Evolutionary conservation across 208 protist species (phyloP).

Genomic region (Trypanosoma brucei): DNA sequence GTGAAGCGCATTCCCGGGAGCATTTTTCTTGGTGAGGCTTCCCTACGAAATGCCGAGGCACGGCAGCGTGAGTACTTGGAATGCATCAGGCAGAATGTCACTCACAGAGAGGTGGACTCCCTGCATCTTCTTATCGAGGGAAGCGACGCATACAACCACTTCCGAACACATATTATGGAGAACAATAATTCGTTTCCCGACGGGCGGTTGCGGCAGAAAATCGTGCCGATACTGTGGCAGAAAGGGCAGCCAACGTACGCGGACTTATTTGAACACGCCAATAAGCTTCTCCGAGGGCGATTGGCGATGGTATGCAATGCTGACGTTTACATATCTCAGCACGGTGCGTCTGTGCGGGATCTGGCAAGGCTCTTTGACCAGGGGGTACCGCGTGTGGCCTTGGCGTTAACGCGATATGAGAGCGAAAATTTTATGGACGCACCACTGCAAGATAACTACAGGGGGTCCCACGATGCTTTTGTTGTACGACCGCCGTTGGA

Average conservation of each 20-base stretch:
- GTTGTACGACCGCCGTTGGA: constrained; percentile 54
- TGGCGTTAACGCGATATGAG: constrained; percentile 80
- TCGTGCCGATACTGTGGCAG: constrained; percentile 44
- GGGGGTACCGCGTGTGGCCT: constrained; percentile 17
- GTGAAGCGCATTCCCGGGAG: constrained; percentile 59
- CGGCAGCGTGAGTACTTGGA: constrained; percentile 75
- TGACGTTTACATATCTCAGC: constrained; percentile 61
- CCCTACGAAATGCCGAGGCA: constrained; percentile 15
- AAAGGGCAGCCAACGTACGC: constrained; percentile 51
- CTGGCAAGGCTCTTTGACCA: constrained; percentile 33
- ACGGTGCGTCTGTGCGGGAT: constrained; percentile 26
- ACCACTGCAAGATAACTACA: constrained; percentile 70
- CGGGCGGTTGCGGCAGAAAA: constrained; percentile 19
- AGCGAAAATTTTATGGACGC: constrained; percentile 43
- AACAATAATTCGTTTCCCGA: constrained; percentile 9
- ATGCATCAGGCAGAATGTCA: constrained; percentile 47
- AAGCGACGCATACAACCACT: constrained; percentile 42
- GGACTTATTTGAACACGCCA: constrained; percentile 71
- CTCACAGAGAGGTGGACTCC: constrained; percentile 40
- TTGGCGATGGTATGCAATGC: constrained; percentile 85
- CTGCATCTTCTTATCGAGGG: constrained; percentile 73
- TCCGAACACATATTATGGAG: constrained; percentile 33
- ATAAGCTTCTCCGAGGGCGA: constrained; percentile 37
- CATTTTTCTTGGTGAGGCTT: constrained; percentile 46
- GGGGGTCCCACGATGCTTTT: constrained; percentile 87